Base-by-base conservation (phyloP, 2,329 filamentous ascomycete genomes). In the Spiromastix sp. region DNA sequence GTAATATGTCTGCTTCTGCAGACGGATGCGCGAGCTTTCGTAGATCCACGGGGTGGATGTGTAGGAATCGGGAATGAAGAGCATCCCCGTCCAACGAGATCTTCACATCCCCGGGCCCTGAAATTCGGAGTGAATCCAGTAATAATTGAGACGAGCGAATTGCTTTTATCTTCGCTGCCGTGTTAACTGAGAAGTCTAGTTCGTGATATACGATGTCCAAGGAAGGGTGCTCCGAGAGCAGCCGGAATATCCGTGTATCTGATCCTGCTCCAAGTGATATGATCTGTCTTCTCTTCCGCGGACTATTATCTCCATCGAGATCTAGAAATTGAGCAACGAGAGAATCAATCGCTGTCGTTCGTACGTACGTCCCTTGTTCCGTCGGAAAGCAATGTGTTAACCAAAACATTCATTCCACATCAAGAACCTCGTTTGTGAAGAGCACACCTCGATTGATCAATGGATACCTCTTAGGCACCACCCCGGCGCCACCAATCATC, bases 251-350 rank as follows among this genome's bases (percentile, higher is more conserved):
- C 11, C 91, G 75, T 5, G 91, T 96, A 55, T 98, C 91, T 8
- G 87, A 94, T 16, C 91, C 91, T 11, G 91, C 89, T 19, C 91
- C 91, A 1, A 98, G 72, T 0, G 87, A 95, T 41, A 98, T 72
- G 40, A 98, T 85, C 55, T 98, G 91, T 15, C 55, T 63, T 60
- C 48, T 50, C 6, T 36, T 45, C 30, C 39, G 9, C 17, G 27
- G 52, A 42, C 47, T 39, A 21, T 45, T 44, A 3, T 47, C 41
- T 15, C 53, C 48, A 24, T 51, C 47, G 2, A 54, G 49, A 3
- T 63, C 55, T 9, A 96, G 66, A 50, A 96, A 96, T 5, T 65
- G 67, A 34, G 73, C 57, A 26, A 96, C 74, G 1, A 98, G 73
- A 9, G 61, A 66, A 59, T 98, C 86, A 43, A 98, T 78, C 16